Evolutionary conservation across 2,329 filamentous ascomycete species (phyloP), one percentile per base, ranked within the genome.

Genomic region (Monilinia fructicola): DNA sequence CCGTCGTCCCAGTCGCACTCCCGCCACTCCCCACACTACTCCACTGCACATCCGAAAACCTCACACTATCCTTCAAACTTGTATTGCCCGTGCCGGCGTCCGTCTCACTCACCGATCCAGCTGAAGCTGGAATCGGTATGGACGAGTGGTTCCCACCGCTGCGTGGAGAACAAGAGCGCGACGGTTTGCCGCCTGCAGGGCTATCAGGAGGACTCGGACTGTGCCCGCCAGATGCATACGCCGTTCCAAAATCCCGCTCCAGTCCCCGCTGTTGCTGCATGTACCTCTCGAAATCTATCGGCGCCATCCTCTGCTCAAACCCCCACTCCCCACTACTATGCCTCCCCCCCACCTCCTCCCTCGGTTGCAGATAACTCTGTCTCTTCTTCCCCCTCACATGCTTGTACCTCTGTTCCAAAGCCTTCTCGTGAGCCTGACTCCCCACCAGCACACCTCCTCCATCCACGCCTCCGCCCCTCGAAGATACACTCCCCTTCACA

Each of bases 21-120:
- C 12, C 31, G 11, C 28, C 52, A 16, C 35, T 54, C 26, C 61
- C 38, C 4, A 18, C 23, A 44, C 50, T 64, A 60, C 58, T 60
- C 58, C 58, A 50, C 44, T 60, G 58, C 44, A 60, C 58, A 50
- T 60, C 31, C n/a, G 44, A 50, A 60, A 60, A 60, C 61, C 18
- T 56, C 35, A 44, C 48, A 35, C 61, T 23, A 28, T 54, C 38
- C 18, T 38, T 28, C 12, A 42, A 40, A 46, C 61, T 55, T 4
- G 31, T 12, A 50, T 35, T 60, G 6, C 58, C 21, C 4, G 28
- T 11, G 3, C 18, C 56, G 12, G 42, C 48, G 3, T 12, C 26
- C 28, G 31, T 23, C 4, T 60, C 58, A 12, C 46, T 50, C 3
- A 2, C 4, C 18, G 18, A 18, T 35, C 28, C 44, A 3, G 6